Conservation (phyloP, 805 yeast species). For the Pichia manshurica region DNA sequence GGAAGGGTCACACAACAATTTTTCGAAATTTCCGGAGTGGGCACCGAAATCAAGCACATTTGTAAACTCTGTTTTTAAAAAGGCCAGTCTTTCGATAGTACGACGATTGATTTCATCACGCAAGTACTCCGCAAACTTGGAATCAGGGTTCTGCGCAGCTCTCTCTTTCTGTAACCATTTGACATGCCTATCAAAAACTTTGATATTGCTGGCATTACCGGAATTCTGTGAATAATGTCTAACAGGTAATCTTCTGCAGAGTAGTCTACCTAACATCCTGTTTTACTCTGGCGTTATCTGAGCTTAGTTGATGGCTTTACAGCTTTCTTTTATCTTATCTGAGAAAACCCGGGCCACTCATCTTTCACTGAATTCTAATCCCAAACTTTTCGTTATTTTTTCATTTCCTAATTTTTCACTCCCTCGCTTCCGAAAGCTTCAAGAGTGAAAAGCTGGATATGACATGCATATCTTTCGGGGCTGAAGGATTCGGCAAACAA, state of each 20-base stretch:
- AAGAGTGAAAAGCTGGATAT: too few relatives aligned
- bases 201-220: conserved; percentile 4
- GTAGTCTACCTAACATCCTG: not conserved
- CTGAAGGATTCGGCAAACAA: too few relatives aligned
- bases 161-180: conserved; percentile 57
- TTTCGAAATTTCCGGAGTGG: conserved; percentile 54
- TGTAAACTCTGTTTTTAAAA: conserved; percentile 59
- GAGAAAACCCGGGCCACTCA: too few relatives aligned
- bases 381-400: too few relatives aligned
- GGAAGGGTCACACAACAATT: conserved; percentile 32
- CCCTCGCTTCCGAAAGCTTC: too few relatives aligned
- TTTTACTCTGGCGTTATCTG: too few relatives aligned
- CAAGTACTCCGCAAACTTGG: conserved; percentile 61
- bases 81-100: conserved; percentile 69
- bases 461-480: too few relatives aligned
- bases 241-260: not conserved
- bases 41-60: conserved; percentile 67
- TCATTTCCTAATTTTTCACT: too few relatives aligned
- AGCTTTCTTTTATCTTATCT: too few relatives aligned
- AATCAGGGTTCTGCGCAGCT: conserved; percentile 41
- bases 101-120: conserved; percentile 68
- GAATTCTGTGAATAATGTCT: conserved; percentile 10
- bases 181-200: conserved; percentile 57
- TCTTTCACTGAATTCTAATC: too few relatives aligned
- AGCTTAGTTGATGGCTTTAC: too few relatives aligned